Conservation (phyloP, 148 eudicot species). For the Camellia japonica region DNA sequence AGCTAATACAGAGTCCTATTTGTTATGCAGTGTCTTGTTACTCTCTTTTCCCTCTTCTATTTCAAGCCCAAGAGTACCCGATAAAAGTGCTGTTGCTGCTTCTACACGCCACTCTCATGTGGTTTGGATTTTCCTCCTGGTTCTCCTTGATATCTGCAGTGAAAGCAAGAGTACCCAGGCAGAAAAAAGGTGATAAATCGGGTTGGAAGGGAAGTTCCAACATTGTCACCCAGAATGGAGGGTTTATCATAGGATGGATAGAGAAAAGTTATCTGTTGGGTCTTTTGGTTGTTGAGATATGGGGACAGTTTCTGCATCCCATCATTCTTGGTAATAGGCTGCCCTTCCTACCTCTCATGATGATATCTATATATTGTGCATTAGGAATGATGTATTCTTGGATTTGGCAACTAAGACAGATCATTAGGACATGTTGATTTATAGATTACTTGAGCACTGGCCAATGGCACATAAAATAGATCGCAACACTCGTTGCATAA, state of each 20-base stretch:
- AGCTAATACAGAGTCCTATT: slow-evolving; percentile 6
- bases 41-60: slow-evolving; percentile 94
- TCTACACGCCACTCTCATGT: slow-evolving; percentile 51
- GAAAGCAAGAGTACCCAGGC: slow-evolving; percentile 21
- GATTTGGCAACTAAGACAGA: slow-evolving; percentile 78
- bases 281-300: slow-evolving; percentile 63
- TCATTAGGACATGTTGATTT: slow-evolving; percentile 38
- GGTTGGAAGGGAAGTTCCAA: slow-evolving; percentile 12
- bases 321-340: slow-evolving; percentile 51
- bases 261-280: slow-evolving; percentile 64
- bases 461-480: too few species aligned
- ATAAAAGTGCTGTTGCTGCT: slow-evolving; percentile 66
- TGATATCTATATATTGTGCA: slow-evolving; percentile 69
- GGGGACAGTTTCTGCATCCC: slow-evolving; percentile 82
- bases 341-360: slow-evolving; percentile 74
- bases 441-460: not conserved
- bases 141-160: slow-evolving; percentile 27
- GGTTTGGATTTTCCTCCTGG: slow-evolving; percentile 61
- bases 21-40: slow-evolving; percentile 72
- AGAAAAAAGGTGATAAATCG: slow-evolving; percentile 19
- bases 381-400: slow-evolving; percentile 81
- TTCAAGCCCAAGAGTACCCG: slow-evolving; percentile 86
- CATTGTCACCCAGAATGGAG: slow-evolving; percentile 18
- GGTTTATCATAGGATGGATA: slow-evolving; percentile 48
- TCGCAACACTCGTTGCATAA: not conserved